These are phyloP conservation scores for Globisporangium takayamanum DNA, from an alignment of 352 stramenopile genomes.

Conservation along the genomic window DNA sequence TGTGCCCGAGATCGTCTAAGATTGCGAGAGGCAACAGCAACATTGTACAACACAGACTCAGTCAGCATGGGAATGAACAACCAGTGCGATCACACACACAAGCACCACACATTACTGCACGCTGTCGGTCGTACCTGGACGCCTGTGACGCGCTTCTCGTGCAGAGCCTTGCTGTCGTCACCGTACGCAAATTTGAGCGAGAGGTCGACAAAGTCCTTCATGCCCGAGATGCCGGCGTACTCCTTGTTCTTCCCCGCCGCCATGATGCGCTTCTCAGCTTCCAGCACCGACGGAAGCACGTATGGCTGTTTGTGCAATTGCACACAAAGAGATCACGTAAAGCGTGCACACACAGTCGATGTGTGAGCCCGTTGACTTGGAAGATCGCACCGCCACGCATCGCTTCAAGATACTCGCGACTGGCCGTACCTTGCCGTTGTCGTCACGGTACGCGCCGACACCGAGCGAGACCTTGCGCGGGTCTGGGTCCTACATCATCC, in stretches of 20 bases:
- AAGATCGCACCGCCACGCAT: not conserved
- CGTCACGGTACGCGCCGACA: conserved; percentile 98
- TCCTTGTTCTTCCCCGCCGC: conserved; percentile 94
- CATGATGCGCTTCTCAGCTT: conserved; percentile 95
- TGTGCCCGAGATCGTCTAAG: conserved; percentile 97
- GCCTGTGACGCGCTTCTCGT: conserved; percentile 90
- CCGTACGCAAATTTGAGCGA: conserved; percentile 96
- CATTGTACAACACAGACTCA: not conserved
- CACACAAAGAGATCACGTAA: not conserved
- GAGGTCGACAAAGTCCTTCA: conserved; percentile 94
- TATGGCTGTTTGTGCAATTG: conserved; percentile 69
- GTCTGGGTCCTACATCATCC: conserved; percentile 81
- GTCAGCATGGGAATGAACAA: not conserved
- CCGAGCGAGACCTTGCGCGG: conserved; percentile 95
- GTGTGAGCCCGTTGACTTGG: not conserved
- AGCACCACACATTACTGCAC: not conserved
- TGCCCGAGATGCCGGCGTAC: conserved; percentile 95
- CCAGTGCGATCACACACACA: not conserved
- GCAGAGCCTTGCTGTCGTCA: conserved; percentile 89
- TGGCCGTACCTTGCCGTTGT: conserved; percentile 70
- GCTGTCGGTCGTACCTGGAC: conserved; percentile 62
- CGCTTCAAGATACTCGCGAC: not conserved
- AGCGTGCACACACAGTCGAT: too few relatives aligned
- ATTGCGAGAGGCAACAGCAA: too few relatives aligned
- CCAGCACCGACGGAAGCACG: conserved; percentile 94